Evolutionary conservation across 192 early-diverging fungal genomes (phyloP).

Genomic region (Coemansia sp.): DNA sequence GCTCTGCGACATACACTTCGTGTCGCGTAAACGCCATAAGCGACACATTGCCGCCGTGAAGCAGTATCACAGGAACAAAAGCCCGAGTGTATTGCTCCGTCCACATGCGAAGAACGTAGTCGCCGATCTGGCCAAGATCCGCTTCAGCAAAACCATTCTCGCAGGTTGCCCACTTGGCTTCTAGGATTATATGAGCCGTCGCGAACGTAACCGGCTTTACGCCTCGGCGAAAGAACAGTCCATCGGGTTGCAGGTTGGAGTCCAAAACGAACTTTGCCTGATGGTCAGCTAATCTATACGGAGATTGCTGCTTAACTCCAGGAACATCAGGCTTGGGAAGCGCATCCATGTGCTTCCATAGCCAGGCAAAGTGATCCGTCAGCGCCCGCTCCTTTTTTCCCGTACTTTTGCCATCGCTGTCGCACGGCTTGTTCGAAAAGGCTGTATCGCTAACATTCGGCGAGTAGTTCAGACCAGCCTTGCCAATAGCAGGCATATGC

Average conservation of each 20-base stretch:
- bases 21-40: conserved; percentile 26
- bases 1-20: not conserved
- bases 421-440: not conserved
- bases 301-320: not conserved
- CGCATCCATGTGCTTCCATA: not conserved
- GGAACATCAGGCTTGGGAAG: not conserved
- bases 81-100: conserved; percentile 10
- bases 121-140: conserved; percentile 27
- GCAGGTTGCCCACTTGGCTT: not conserved
- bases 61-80: conserved; percentile 12
- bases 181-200: not conserved
- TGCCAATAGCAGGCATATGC: not conserved
- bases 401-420: not conserved
- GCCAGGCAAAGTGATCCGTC: not conserved
- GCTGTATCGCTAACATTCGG: not conserved
- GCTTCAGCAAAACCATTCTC: not conserved
- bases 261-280: not conserved
- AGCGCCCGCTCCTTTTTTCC: not conserved
- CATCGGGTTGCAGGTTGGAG: conserved; percentile 3
- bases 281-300: not conserved
- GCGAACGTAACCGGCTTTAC: not conserved
- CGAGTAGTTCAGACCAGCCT: not conserved
- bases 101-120: conserved; percentile 18
- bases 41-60: conserved; percentile 5
- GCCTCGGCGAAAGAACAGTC: not conserved